Conservation (phyloP, 805 yeast genomes). For the Schwanniomyces polymorphus region DNA sequence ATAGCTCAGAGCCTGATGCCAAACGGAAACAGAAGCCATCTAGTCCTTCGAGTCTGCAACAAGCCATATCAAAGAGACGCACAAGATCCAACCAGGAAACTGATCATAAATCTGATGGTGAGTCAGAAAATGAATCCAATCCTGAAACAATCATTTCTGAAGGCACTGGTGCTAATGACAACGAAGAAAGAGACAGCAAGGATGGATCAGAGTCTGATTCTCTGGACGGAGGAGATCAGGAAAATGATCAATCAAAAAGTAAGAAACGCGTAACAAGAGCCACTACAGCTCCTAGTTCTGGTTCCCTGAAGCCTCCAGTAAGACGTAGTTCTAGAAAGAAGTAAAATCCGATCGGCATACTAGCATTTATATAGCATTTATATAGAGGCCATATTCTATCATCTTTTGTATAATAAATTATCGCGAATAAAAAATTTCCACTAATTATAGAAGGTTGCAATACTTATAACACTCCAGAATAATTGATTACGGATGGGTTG, state of each 20-base stretch:
- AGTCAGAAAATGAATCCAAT: slow-evolving; percentile 1
- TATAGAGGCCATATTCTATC: not conserved
- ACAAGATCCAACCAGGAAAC: slow-evolving; percentile 11
- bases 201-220: not conserved
- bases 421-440: not conserved
- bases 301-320: slow-evolving; percentile 4
- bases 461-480: not conserved
- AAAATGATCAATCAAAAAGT: slow-evolving; percentile 1
- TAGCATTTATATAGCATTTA: not conserved
- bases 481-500: not conserved
- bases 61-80: slow-evolving; percentile 8
- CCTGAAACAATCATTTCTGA: not conserved
- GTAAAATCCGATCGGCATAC: not conserved
- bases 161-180: not conserved
- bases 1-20: slow-evolving; percentile 7
- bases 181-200: not conserved
- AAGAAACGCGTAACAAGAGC: slow-evolving; percentile 11
- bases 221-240: not conserved
- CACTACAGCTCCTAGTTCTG: slow-evolving; percentile 3
- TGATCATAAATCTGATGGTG: slow-evolving; percentile 6
- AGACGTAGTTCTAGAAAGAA: slow-evolving; percentile 15
- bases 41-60: slow-evolving; percentile 9
- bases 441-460: not conserved
- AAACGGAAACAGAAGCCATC: slow-evolving; percentile 11
- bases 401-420: not conserved